Base-by-base conservation (phyloP, 768 basidiomycete genomes). In the Suillus clintonianus region DNA sequence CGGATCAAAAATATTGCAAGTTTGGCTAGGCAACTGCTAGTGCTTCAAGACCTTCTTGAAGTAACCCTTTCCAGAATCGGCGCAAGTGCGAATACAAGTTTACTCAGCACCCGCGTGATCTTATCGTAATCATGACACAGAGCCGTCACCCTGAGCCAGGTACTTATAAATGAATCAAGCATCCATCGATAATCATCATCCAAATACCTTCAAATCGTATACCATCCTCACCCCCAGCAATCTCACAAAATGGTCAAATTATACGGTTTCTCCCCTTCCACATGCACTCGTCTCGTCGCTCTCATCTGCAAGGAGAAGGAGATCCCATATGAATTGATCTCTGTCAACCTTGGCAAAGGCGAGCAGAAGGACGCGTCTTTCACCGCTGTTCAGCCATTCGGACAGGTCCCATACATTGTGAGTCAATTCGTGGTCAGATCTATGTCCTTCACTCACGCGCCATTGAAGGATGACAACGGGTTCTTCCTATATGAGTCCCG, bases 401-500 rank as follows among this genome's bases (percentile, higher is more conserved):
- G 82, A 9, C 82, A 84, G 71, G 69, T 86, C 54, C 84, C 85
- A 4, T 80, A 79, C 68, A 75, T 85, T 61, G 77, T 77, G 22
- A 45, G 75, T 65, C 30, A 11, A 32, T 11, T 5, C 2, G 9
- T 32, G 4, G 5, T 13, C 24, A 7, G 27, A 56, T 1, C n/a
- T 60, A 67, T 27, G 67, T 41, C 1, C 0, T 41, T 24, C 24
- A 19, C 34, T 37, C 1, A 10, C 1, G 27, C 2, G 5, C 13
- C 19, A 5, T 48, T 9, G 1, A 36, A 84, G 82, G 79, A 86
- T 58, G 88, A 90, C 30, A 87, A 86, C 45, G 89, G 87, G 5
- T 85, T 89, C 73, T 76, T 83, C 61, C 67, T 92, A 32, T 89
- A 81, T 71, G 88, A 89, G 68, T 82, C 82, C 45, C 84, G 87